Base-by-base conservation (phyloP, 345 rosid genomes). In the Salix dunnii region DNA sequence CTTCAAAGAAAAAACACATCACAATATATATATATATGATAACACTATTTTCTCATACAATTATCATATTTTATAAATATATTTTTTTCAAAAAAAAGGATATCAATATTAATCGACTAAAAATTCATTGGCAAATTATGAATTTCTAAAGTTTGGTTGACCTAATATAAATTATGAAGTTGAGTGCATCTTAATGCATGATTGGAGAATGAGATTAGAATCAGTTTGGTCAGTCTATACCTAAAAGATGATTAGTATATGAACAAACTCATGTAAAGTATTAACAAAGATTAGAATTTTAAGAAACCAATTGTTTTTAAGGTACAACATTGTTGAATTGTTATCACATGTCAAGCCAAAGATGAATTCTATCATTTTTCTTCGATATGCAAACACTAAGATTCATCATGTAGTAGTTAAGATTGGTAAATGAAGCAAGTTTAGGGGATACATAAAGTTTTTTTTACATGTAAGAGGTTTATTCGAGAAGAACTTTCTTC, bases 141-240 rank as follows among this genome's bases (percentile, higher is more conserved):
- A 61, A 10, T 21, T 61, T 40, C 13, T 40, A 9, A 61, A 23
- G 58, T 18, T 42, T 0, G 10, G 23, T 65, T 63, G 40, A 28
- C 48, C 53, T n/a, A 3, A 46, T 16, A 4, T 61, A 62, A 60
- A 25, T 60, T 35, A 16, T 16, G 65, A 8, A 27, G 18, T 33
- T 17, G 53, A 36, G 63, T 67, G 72, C 20, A 71, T 9, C 49
- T 53, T 25, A 66, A 33, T 35, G 74, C 60, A 68, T 21, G 28
- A 81, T 86, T 81, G 85, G 87, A 81, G 84, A 80, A 84, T 75
- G 78, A 82, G 82, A 84, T 82, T 70, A 71, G 89, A 86, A 86
- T 86, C 79, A 46, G 70, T 79, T 73, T 69, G 78, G 85, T 81
- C 88, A 84, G 82, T 82, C 88, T 83, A 86, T 76, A 38, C 31